Conservation (phyloP, 228 moss, liverwort and hornwort species). For the Sphagnum magellanicum region DNA sequence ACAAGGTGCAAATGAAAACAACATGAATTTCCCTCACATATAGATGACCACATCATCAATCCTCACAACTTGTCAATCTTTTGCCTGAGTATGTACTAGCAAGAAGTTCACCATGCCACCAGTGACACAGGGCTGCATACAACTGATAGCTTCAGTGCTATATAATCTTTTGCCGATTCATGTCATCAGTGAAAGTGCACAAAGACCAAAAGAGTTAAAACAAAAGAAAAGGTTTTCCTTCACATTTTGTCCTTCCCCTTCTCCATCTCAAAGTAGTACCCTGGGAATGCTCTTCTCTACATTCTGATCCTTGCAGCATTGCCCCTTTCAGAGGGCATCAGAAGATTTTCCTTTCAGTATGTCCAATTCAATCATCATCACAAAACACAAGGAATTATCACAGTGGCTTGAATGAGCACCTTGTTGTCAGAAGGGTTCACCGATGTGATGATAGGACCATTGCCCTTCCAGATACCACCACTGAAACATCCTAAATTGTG, state of each 20-base stretch:
- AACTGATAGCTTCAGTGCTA: too few species aligned
- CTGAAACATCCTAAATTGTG: constrained; percentile 85
- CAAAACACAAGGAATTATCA: too few species aligned
- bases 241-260: not conserved
- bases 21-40: too few species aligned
- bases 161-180: too few species aligned
- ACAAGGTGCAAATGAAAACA: too few species aligned
- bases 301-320: too few species aligned
- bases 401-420: constrained; percentile 16
- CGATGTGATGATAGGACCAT: constrained; percentile 54
- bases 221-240: not conserved
- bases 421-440: constrained; percentile 75
- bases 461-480: constrained; percentile 75
- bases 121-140: not conserved
- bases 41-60: not conserved
- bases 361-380: too few species aligned
- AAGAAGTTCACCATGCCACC: not conserved
- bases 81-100: not conserved
- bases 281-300: not conserved
- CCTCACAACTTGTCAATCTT: not conserved
- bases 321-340: too few species aligned
- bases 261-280: not conserved
- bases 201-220: too few species aligned
- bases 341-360: too few species aligned
- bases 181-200: too few species aligned